Conservation (phyloP, 768 basidiomycete species). For the Collybia mongolica region DNA sequence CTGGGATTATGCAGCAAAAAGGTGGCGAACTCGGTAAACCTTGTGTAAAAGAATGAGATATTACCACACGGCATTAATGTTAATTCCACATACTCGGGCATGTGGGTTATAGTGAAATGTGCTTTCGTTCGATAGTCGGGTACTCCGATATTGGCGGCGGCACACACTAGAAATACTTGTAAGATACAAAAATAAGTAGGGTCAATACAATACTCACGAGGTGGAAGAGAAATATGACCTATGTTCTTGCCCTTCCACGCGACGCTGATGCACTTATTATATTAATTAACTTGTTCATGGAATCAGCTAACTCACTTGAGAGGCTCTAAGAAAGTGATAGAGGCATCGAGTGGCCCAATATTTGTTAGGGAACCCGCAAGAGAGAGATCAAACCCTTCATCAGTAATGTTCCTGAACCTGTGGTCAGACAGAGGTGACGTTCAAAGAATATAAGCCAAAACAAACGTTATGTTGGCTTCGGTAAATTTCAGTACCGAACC, state of each 20-base stretch:
- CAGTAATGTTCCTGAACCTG: slow-evolving; percentile 42
- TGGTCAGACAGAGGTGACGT: neutral
- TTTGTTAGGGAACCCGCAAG: slow-evolving; percentile 61
- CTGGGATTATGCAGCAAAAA: slow-evolving; percentile 61
- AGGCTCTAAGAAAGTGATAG: slow-evolving; percentile 64
- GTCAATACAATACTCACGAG: slow-evolving; percentile 33
- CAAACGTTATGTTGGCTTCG: slow-evolving; percentile 58
- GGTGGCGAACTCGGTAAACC: slow-evolving; percentile 67
- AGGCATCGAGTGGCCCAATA: slow-evolving; percentile 66
- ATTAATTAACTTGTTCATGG: too few species aligned
- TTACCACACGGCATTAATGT: neutral
- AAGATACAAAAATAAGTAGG: too few species aligned
- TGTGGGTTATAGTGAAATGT: slow-evolving; percentile 54
- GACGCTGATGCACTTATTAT: slow-evolving; percentile 35
- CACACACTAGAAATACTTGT: slow-evolving; percentile 46
- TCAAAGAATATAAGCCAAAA: slow-evolving; percentile 1
- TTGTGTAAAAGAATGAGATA: slow-evolving; percentile 15
- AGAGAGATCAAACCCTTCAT: slow-evolving; percentile 62
- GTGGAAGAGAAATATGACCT: slow-evolving; percentile 60
- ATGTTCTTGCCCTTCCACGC: slow-evolving; percentile 64
- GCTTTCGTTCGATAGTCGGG: slow-evolving; percentile 58
- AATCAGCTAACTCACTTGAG: slow-evolving; percentile 40
- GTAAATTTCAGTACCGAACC: slow-evolving; percentile 51
- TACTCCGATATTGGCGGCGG: slow-evolving; percentile 63
- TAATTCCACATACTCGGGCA: slow-evolving; percentile 35